phyloP scores from a whole-genome alignment of 345 rosid species.

The Kandelia obovata region DNA sequence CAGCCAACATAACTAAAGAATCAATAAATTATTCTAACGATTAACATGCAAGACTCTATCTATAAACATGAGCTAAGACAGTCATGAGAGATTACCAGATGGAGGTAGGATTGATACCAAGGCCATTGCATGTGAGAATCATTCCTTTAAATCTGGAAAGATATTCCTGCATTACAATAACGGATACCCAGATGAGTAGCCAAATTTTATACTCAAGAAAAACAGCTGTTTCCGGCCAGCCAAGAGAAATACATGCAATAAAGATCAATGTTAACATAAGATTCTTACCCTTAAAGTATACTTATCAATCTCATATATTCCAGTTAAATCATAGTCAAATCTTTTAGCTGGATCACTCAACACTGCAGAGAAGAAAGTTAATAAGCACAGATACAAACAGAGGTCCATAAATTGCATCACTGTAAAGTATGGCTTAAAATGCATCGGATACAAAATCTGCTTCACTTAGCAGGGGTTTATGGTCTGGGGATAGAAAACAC shows the following conservation, averaged over 20 bases:
- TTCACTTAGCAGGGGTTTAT: not conserved
- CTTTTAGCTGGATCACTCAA: constrained; percentile 72
- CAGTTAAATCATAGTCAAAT: constrained; percentile 69
- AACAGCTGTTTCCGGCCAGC: not conserved
- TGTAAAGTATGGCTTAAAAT: not conserved
- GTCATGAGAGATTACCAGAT: constrained; percentile 40
- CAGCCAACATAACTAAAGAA: not conserved
- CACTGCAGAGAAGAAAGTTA: constrained; percentile 40
- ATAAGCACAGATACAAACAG: constrained; percentile 13
- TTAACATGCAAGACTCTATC: constrained; percentile 1
- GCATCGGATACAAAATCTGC: not conserved
- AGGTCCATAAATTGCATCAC: not conserved
- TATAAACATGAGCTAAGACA: not conserved
- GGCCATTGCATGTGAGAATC: constrained; percentile 88
- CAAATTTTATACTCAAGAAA: not conserved
- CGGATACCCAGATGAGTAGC: constrained; percentile 14
- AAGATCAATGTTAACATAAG: constrained; percentile 1
- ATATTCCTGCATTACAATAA: constrained; percentile 52
- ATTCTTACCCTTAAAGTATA: constrained; percentile 66
- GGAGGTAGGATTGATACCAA: constrained; percentile 67
- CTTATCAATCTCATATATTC: constrained; percentile 74
- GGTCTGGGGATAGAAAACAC: not conserved
- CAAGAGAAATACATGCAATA: constrained; percentile 3
- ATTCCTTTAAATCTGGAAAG: constrained; percentile 87
- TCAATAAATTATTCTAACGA: not conserved